Evolutionary conservation across 176 grass and related monocot genomes (phyloP).

Genomic region (Cenchrus americanus): DNA sequence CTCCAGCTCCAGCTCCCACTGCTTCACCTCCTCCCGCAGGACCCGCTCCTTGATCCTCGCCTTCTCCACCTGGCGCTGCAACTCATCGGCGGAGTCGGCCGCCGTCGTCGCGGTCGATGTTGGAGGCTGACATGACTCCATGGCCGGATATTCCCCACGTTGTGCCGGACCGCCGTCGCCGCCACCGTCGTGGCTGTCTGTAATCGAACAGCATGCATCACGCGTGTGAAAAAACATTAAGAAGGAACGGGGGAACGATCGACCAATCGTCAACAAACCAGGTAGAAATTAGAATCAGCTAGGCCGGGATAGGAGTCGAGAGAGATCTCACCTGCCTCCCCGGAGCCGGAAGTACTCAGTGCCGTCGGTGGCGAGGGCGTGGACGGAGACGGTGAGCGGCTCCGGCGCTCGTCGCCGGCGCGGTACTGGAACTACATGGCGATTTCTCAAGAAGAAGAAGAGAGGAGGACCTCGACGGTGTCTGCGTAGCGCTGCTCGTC

Average conservation of each 20-base stretch:
- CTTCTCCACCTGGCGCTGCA: constrained; percentile 30
- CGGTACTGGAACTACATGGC: constrained; percentile 49
- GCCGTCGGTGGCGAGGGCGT: neutral
- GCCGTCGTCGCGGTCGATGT: too few relatives aligned
- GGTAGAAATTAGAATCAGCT: too few relatives aligned
- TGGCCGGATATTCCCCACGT: neutral
- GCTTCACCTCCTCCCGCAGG: constrained; percentile 35
- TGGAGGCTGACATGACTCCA: neutral
- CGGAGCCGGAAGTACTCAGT: neutral
- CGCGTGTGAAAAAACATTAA: neutral
- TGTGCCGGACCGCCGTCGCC: neutral
- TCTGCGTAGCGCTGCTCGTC: too few relatives aligned
- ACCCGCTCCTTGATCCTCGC: constrained; percentile 40
- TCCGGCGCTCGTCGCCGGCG: constrained; percentile 37
- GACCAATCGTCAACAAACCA: neutral
- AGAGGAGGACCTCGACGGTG: neutral
- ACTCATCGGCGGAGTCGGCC: neutral
- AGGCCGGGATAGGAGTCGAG: too few relatives aligned
- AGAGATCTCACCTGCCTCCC: neutral
- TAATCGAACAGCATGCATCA: neutral
- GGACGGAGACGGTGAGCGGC: neutral
- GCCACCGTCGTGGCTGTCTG: neutral
- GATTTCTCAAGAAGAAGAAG: neutral
- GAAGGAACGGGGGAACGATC: neutral
- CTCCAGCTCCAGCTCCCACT: constrained; percentile 33